Conservation (phyloP, 176 grass and related monocot genomes). For the Paspalum notatum region DNA sequence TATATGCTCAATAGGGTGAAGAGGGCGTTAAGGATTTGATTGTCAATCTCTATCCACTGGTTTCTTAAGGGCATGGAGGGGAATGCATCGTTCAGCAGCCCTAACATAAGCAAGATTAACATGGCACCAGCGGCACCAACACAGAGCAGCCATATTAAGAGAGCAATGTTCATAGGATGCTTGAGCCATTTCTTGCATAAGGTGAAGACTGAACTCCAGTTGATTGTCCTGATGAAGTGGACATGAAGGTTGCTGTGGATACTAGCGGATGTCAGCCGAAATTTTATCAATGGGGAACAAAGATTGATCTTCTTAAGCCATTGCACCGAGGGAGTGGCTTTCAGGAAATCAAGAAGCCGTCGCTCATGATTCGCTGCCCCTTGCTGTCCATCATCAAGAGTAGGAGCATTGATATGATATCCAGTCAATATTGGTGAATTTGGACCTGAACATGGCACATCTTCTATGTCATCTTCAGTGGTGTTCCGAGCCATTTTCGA, state of each 20-base stretch:
- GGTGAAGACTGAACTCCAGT: slow-evolving; percentile 59
- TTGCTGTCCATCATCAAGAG: slow-evolving; percentile 31
- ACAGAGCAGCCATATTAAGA: slow-evolving; percentile 77
- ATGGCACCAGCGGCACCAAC: slow-evolving; percentile 66
- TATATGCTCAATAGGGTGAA: slow-evolving; percentile 95
- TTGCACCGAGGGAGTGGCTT: slow-evolving; percentile 53
- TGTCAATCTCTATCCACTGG: slow-evolving; percentile 88
- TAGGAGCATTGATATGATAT: slow-evolving; percentile 43
- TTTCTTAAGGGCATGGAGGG: slow-evolving; percentile 63
- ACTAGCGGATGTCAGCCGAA: slow-evolving; percentile 40
- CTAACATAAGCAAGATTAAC: slow-evolving; percentile 69
- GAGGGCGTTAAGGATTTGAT: slow-evolving; percentile 86
- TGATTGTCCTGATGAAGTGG: slow-evolving; percentile 64
- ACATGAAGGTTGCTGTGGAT: slow-evolving; percentile 34
- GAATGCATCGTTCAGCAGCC: slow-evolving; percentile 62
- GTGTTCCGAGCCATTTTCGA: slow-evolving; percentile 22
- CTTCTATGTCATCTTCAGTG: slow-evolving; percentile 22
- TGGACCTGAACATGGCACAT: slow-evolving; percentile 26
- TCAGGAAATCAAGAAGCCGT: slow-evolving; percentile 62
- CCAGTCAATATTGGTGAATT: slow-evolving; percentile 46
- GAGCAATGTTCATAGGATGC: slow-evolving; percentile 78
- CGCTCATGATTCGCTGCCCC: neutral
- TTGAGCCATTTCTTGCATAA: slow-evolving; percentile 64
- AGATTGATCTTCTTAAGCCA: slow-evolving; percentile 59
- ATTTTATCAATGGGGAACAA: slow-evolving; percentile 29